Conservation (phyloP, 192 early-diverging fungal genomes). For the Backusella luteola region DNA sequence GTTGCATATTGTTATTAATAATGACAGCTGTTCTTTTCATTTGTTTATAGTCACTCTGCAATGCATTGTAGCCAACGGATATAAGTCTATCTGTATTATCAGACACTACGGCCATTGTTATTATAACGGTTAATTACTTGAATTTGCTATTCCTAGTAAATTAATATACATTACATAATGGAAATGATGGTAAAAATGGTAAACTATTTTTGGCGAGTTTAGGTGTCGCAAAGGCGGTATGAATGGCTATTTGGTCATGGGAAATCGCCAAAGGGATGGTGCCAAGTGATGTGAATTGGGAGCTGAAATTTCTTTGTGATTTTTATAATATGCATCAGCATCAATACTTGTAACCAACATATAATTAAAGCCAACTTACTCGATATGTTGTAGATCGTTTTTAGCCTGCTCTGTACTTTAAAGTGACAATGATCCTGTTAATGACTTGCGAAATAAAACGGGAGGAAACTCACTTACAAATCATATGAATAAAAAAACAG, state of each 20-base stretch:
- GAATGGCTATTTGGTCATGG: background rate
- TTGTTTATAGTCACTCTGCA: background rate
- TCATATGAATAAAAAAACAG: conserved; percentile 26
- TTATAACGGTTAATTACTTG: background rate
- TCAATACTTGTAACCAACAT: background rate
- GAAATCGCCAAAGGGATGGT: background rate
- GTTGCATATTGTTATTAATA: background rate
- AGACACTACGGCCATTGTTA: background rate
- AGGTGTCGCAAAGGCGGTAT: background rate
- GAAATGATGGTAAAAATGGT: conserved; percentile 5
- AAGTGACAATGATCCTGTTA: background rate
- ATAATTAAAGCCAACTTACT: background rate
- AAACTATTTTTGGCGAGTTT: background rate
- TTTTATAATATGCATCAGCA: background rate
- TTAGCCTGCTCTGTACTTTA: conserved; percentile 1
- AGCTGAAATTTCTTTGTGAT: background rate
- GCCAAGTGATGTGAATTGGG: background rate
- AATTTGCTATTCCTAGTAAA: background rate
- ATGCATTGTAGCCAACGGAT: background rate
- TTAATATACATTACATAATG: background rate
- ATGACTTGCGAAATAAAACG: background rate
- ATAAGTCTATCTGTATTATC: background rate
- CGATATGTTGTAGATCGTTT: background rate
- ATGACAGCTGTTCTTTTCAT: conserved; percentile 4
- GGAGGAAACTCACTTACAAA: conserved; percentile 16